Percentiles rank a stretch among this genome's conserved stretches.
Conservation (phyloP, 768 basidiomycete genomes). For the Collybia sp. region DNA sequence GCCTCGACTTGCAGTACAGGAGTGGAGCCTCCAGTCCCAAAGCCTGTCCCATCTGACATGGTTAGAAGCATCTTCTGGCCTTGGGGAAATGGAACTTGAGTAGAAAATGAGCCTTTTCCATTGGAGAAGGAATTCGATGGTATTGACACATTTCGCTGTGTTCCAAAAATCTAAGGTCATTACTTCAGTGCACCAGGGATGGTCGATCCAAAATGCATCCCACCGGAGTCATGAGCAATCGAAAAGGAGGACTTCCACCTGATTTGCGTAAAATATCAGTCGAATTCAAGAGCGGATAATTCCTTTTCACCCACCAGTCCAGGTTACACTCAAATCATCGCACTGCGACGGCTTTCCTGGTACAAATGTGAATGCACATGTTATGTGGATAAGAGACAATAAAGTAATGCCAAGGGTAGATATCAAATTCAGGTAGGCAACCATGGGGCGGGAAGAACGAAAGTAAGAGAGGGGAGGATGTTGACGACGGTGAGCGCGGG, state of each 20-base stretch:
- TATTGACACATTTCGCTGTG: conserved; percentile 49
- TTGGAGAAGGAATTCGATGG: conserved; percentile 49
- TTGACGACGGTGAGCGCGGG: too few species aligned
- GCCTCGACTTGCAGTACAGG: conserved; percentile 41
- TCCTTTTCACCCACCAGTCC: conserved; percentile 45
- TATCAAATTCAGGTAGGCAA: not conserved
- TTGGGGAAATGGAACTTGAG: conserved; percentile 37
- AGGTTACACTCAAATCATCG: conserved; percentile 53
- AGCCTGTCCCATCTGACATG: conserved; percentile 73
- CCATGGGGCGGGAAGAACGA: conserved; percentile 12
- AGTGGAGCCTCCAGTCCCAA: conserved; percentile 60
- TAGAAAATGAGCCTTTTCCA: conserved; percentile 48
- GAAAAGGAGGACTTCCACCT: conserved; percentile 60
- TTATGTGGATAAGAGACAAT: conserved; percentile 16
- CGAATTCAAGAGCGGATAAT: conserved; percentile 1
- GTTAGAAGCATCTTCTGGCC: conserved; percentile 43
- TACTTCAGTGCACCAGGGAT: conserved; percentile 5
- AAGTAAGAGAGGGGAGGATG: conserved; percentile 11
- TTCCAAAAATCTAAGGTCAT: conserved; percentile 41
- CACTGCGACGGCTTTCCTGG: conserved; percentile 48
- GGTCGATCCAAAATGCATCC: conserved; percentile 13
- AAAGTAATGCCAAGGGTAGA: conserved; percentile 18
- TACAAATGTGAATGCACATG: conserved; percentile 43
- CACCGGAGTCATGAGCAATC: conserved; percentile 48
- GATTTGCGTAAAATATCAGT: conserved; percentile 5